A percentile compares a stretch with the other conserved stretches of the same genome.
phyloP scores from a whole-genome alignment of 768 basidiomycete genomes.

The Dentipellis sp. region DNA sequence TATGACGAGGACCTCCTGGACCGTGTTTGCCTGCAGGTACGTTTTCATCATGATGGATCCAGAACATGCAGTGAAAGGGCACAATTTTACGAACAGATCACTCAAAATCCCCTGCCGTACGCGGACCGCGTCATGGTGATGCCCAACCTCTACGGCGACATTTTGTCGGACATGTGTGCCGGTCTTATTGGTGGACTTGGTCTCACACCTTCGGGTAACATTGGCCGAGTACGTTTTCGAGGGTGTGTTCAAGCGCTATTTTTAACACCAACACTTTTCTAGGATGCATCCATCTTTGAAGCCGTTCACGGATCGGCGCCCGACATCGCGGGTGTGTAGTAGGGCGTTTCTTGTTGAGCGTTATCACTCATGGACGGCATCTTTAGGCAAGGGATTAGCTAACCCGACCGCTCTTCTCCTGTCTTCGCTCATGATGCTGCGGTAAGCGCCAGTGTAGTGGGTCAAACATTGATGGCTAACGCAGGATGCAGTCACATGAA shows the following conservation, averaged over 20 bases:
- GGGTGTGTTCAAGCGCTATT: neutral
- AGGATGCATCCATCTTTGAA: slow-evolving; percentile 99
- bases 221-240: slow-evolving; percentile 62
- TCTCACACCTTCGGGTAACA: slow-evolving; percentile 95
- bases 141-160: slow-evolving; percentile 97
- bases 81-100: slow-evolving; percentile 42
- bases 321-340: slow-evolving; percentile 82
- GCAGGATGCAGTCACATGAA: slow-evolving; percentile 74
- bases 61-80: neutral
- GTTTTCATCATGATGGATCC: neutral
- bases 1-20: slow-evolving; percentile 98
- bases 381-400: slow-evolving; percentile 76
- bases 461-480: slow-evolving; percentile 7
- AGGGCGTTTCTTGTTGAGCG: neutral
- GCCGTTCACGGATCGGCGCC: slow-evolving; percentile 99
- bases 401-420: slow-evolving; percentile 99
- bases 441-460: slow-evolving; percentile 37
- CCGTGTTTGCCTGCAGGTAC: slow-evolving; percentile 86
- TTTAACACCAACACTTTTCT: slow-evolving; percentile 10
- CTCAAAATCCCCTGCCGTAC: slow-evolving; percentile 89
- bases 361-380: neutral
- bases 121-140: slow-evolving; percentile 99
- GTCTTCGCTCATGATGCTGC: slow-evolving; percentile 96
- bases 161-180: slow-evolving; percentile 96
- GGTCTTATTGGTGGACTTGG: slow-evolving; percentile 97